Conservation (phyloP, 257 asterid species). For the Anisodus tanguticus region DNA sequence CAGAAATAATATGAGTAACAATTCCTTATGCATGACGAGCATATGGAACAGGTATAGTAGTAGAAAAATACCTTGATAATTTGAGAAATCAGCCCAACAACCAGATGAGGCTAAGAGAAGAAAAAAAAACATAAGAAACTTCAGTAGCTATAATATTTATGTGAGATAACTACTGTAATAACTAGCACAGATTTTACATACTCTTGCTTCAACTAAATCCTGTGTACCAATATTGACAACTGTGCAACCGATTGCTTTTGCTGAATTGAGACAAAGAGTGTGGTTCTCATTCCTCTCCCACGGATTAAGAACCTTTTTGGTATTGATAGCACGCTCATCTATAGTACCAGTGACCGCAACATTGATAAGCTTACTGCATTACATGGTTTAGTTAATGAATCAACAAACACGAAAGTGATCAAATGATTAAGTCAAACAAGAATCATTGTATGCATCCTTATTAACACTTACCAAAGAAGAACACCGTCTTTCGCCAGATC, state of each 20-base stretch:
- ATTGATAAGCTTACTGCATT: slow-evolving; percentile 90
- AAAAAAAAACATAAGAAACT: slow-evolving; percentile 25
- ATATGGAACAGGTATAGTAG: neutral
- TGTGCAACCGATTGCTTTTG: slow-evolving; percentile 98
- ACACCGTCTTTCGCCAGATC: slow-evolving; percentile 92
- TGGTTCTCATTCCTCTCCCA: slow-evolving; percentile 97
- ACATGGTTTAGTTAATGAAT: slow-evolving; percentile 28
- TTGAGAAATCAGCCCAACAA: slow-evolving; percentile 90
- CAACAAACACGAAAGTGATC: slow-evolving; percentile 27
- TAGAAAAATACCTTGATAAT: slow-evolving; percentile 71
- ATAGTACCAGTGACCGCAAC: slow-evolving; percentile 94
- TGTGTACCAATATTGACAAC: slow-evolving; percentile 98
- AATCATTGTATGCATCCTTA: neutral
- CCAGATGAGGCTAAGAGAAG: slow-evolving; percentile 77
- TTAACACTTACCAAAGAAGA: slow-evolving; percentile 68
- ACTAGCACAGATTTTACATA: slow-evolving; percentile 38
- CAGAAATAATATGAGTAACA: neutral
- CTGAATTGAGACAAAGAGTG: slow-evolving; percentile 90
- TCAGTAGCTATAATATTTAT: neutral
- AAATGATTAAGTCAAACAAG: slow-evolving; percentile 8
- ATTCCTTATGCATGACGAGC: neutral
- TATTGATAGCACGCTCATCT: slow-evolving; percentile 95
- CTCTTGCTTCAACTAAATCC: slow-evolving; percentile 89
- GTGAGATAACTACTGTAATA: neutral
- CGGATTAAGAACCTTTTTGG: slow-evolving; percentile 74